Evolutionary conservation across 352 stramenopile species (phyloP).

Genomic region (Pythium grandisporangium): DNA sequence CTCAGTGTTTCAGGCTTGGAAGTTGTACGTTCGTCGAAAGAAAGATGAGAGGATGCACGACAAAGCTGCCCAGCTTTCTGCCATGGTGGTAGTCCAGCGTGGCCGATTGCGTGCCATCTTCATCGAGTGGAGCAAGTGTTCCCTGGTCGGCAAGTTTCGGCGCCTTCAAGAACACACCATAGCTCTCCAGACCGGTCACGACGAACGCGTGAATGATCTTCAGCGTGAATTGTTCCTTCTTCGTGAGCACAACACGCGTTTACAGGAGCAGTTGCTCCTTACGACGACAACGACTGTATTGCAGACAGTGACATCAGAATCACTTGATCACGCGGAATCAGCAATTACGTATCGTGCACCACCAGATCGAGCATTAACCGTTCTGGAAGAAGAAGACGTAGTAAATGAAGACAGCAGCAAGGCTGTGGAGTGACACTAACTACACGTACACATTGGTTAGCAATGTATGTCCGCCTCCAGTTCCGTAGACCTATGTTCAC

Average conservation of each 20-base stretch:
- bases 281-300: not conserved
- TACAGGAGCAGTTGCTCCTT: slow-evolving; percentile 8
- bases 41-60: slow-evolving; percentile 30
- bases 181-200: slow-evolving; percentile 14
- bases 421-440: too few species aligned
- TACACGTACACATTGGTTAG: too few species aligned
- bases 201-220: slow-evolving; percentile 21
- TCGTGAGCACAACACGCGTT: slow-evolving; percentile 15
- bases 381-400: too few species aligned
- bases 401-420: too few species aligned
- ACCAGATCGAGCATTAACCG: too few species aligned
- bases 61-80: slow-evolving; percentile 41
- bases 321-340: too few species aligned
- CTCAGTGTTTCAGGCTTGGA: slow-evolving; percentile 47
- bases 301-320: too few species aligned
- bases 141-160: slow-evolving; percentile 14
- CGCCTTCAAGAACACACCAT: slow-evolving; percentile 4
- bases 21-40: slow-evolving; percentile 18
- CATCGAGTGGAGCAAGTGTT: slow-evolving; percentile 36
- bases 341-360: too few species aligned
- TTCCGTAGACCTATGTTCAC: too few species aligned
- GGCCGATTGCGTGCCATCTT: slow-evolving; percentile 37
- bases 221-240: slow-evolving; percentile 30
- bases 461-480: too few species aligned
- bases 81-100: slow-evolving; percentile 39